phyloP scores from a whole-genome alignment of 495 filamentous ascomycete genomes.

The Letharia columbiana region DNA sequence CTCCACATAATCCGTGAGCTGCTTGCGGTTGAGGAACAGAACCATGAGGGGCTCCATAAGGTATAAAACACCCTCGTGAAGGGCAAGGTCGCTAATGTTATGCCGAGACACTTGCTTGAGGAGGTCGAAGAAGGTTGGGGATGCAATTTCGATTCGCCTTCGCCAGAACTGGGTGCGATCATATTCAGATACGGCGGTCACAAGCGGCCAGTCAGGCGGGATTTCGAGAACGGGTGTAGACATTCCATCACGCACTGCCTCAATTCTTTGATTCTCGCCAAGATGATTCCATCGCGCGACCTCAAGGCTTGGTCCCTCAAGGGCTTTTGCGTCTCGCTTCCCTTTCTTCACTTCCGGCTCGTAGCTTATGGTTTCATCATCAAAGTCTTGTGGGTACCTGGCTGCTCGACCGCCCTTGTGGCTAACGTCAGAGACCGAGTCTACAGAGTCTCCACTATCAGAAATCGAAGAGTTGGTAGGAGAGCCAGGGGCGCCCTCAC shows the following conservation, averaged over 20 bases:
- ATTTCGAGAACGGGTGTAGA: not conserved
- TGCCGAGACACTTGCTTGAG: conserved; percentile 6
- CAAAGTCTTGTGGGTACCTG: not conserved
- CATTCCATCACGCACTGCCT: not conserved
- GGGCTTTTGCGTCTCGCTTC: not conserved
- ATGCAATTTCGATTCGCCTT: conserved; percentile 15
- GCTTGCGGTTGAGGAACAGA: conserved; percentile 21
- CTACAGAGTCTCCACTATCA: not conserved
- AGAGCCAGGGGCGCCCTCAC: not conserved
- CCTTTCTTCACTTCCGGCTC: not conserved
- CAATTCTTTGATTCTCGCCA: not conserved
- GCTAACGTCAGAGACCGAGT: not conserved
- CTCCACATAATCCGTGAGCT: conserved; percentile 6
- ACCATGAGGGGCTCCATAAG: conserved; percentile 21
- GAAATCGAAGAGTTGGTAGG: not conserved
- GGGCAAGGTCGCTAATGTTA: conserved; percentile 8
- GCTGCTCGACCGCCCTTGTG: not conserved
- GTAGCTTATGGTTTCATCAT: not conserved
- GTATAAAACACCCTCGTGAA: conserved; percentile 10
- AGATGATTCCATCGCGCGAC: not conserved
- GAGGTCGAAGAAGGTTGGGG: conserved; percentile 14
- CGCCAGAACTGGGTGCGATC: conserved; percentile 15
- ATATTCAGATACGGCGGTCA: not conserved
- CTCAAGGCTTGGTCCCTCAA: not conserved
- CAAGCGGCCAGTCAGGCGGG: conserved; percentile 4